These are phyloP conservation scores for Ceratocystis ficicola DNA, from an alignment of 2,329 filamentous ascomycete species.

Conservation along the genomic window DNA sequence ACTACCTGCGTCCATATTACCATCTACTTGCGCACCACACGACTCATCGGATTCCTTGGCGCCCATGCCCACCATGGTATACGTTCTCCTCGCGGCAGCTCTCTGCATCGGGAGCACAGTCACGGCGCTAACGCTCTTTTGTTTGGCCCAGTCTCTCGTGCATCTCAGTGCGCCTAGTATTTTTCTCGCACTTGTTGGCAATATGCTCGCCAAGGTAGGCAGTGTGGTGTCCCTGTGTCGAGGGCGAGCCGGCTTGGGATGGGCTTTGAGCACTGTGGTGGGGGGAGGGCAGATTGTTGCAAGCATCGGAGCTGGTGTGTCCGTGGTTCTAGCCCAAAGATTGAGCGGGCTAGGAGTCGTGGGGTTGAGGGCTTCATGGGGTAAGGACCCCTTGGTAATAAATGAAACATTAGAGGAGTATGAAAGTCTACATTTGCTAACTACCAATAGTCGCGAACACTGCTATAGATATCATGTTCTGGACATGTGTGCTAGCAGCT, in stretches of 20 bases:
- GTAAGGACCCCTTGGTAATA: not conserved
- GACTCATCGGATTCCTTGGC: not conserved
- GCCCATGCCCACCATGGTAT: not conserved
- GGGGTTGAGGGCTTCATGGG: not conserved
- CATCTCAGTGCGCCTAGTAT: not conserved
- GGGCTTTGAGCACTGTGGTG: not conserved
- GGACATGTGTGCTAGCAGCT: not conserved
- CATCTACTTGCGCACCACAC: not conserved
- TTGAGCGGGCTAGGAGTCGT: not conserved
- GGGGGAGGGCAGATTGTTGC: not conserved
- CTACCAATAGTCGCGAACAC: not conserved
- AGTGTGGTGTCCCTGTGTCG: not conserved
- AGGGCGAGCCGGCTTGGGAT: not conserved
- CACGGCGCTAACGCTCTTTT: not conserved
- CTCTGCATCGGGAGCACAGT: not conserved
- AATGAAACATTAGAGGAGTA: too few species aligned
- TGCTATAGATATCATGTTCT: constrained; percentile 1
- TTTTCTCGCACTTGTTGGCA: not conserved
- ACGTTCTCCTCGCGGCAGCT: not conserved
- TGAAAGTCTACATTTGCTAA: not conserved
- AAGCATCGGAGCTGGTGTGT: not conserved
- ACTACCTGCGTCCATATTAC: not conserved
- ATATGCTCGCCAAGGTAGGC: not conserved
- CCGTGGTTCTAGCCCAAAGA: not conserved
- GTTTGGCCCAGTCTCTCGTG: not conserved